Evolutionary conservation across 768 basidiomycete genomes (phyloP).

Genomic region (Clitopilus passeckerianus): DNA sequence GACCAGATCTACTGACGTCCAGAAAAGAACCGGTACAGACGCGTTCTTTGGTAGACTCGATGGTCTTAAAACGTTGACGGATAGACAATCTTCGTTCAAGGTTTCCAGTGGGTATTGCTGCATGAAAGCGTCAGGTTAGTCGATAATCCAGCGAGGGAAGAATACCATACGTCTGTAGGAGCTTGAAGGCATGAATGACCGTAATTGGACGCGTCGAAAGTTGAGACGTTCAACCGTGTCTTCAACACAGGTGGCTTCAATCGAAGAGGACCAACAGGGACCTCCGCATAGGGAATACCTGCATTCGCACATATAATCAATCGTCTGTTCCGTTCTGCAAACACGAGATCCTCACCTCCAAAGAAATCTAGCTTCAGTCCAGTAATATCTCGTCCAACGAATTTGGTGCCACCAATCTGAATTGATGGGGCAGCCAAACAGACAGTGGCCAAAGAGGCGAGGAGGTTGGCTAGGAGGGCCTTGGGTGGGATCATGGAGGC

Average conservation of each 20-base stretch:
- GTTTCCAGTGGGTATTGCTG: constrained; percentile 13
- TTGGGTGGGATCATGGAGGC: neutral
- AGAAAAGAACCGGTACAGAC: constrained; percentile 35
- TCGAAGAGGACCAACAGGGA: constrained; percentile 22
- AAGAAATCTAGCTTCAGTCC: constrained; percentile 10
- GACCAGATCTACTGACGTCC: constrained; percentile 24
- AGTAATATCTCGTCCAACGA: constrained; percentile 8
- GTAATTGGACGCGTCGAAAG: constrained; percentile 23
- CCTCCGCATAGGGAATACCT: constrained; percentile 24
- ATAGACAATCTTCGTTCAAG: constrained; percentile 54
- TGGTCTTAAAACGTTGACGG: constrained; percentile 53
- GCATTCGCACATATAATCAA: neutral
- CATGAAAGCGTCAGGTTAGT: constrained; percentile 6
- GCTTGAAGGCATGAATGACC: constrained; percentile 23
- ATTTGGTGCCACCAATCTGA: constrained; percentile 5
- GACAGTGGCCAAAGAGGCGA: neutral
- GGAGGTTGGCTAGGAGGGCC: no score
- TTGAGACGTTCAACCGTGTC: constrained; percentile 8
- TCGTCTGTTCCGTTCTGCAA: neutral
- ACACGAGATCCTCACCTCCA: constrained; percentile 2
- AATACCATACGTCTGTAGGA: constrained; percentile 5
- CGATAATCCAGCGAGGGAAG: constrained; percentile 11
- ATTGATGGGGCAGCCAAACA: constrained; percentile 1
- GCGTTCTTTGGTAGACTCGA: constrained; percentile 21
- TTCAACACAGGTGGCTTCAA: constrained; percentile 22